phyloP scores from a whole-genome alignment of 1,284 basidiomycete genomes.

The Earliella scabrosa region DNA sequence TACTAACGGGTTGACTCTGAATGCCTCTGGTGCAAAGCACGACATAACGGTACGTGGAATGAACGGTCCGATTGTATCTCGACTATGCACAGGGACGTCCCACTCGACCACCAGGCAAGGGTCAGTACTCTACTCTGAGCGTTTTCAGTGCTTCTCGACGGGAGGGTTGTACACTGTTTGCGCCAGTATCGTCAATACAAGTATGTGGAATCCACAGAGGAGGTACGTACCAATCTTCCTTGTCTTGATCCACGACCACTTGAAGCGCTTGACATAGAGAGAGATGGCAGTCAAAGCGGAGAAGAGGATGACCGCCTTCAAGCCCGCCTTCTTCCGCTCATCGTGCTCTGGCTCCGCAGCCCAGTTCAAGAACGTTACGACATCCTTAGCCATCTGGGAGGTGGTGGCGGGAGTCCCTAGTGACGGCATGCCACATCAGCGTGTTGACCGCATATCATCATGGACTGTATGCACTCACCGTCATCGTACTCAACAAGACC shows the following conservation, averaged over 20 bases:
- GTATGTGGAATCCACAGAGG: background rate
- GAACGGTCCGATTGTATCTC: constrained; percentile 22
- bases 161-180: constrained; percentile 58
- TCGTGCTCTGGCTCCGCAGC: constrained; percentile 98
- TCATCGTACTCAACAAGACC: constrained; percentile 96
- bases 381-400: constrained; percentile 99
- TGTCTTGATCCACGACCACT: constrained; percentile 92
- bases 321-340: constrained; percentile 94
- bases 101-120: constrained; percentile 13
- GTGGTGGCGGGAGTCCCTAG: constrained; percentile 97
- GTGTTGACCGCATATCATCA: background rate
- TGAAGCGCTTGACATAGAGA: constrained; percentile 93
- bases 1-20: background rate
- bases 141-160: constrained; percentile 38
- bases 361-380: constrained; percentile 94
- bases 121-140: constrained; percentile 22
- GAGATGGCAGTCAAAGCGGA: constrained; percentile 82
- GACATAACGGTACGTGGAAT: constrained; percentile 8
- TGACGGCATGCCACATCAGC: background rate
- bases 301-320: constrained; percentile 93
- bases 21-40: background rate
- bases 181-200: constrained; percentile 15
- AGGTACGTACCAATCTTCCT: constrained; percentile 84
- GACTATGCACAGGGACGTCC: constrained; percentile 23
- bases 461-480: constrained; percentile 47